phyloP scores from a whole-genome alignment of 2,329 filamentous ascomycete genomes.

The Paecilomyces niveus region DNA sequence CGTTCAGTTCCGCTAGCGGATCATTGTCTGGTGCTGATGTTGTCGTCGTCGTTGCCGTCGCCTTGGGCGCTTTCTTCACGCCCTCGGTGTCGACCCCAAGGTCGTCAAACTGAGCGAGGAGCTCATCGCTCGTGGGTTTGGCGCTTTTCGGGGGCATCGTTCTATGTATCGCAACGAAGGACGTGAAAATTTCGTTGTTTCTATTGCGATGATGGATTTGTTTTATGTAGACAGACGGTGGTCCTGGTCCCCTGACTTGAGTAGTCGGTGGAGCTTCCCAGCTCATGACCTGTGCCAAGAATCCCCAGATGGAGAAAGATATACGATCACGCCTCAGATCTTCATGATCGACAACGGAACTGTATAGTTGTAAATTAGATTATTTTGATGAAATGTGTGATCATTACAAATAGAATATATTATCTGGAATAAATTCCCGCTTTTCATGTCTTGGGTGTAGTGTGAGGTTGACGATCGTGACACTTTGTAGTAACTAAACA shows the following conservation, averaged over 20 bases:
- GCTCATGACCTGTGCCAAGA: slow-evolving; percentile 21
- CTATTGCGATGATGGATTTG: neutral
- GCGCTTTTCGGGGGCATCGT: slow-evolving; percentile 29
- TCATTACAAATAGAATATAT: too few relatives aligned
- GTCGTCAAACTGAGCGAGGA: slow-evolving; percentile 44
- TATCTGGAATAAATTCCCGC: too few relatives aligned
- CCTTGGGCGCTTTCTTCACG: slow-evolving; percentile 13
- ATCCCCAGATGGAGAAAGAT: neutral
- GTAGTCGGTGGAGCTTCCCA: slow-evolving; percentile 4
- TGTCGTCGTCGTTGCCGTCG: slow-evolving; percentile 21
- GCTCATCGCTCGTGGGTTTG: slow-evolving; percentile 42
- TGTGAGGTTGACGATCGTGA: neutral
- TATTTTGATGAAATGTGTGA: too few relatives aligned
- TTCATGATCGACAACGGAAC: neutral
- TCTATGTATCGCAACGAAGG: slow-evolving; percentile 2
- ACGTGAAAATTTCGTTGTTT: neutral
- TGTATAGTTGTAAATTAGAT: too few relatives aligned
- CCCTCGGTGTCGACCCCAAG: slow-evolving; percentile 31
- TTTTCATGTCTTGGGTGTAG: too few relatives aligned
- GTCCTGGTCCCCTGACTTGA: slow-evolving; percentile 6
- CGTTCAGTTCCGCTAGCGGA: slow-evolving; percentile 80
- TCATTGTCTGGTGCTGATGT: slow-evolving; percentile 52
- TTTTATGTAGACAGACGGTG: neutral
- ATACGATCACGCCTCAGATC: neutral
- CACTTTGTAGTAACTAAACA: neutral